Base-by-base conservation (phyloP, 2,329 filamentous ascomycete genomes). In the Ascochyta viciae-villosae region DNA sequence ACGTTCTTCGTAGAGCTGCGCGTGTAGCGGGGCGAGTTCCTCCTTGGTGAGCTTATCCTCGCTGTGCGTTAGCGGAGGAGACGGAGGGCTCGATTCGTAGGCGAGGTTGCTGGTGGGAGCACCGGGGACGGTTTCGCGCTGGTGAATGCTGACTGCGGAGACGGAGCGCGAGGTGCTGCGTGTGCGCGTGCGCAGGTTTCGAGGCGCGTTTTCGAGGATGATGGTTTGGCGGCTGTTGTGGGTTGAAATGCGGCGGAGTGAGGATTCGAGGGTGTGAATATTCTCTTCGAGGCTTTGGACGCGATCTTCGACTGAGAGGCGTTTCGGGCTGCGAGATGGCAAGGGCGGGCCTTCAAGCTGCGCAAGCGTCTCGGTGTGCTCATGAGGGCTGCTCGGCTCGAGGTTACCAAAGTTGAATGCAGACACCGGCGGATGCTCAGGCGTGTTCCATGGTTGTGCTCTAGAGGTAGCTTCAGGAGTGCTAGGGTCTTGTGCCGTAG, bases 321-420 rank as follows among this genome's bases (percentile, higher is more conserved):
- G 66, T 19, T 65, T 58, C 19, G 59, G 52, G 39, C 53, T 60
- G 15, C 53, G 61, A n/a, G 61, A 38, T 9, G 58, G 51, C 9
- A 39, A 35, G 33, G 61, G 46, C 10, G 56, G 53, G 6, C 67
- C 60, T 39, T 65, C 61, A 2, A 46, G 40, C 40, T 39, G 50
- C 12, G 60, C 38, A 37, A 34, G 23, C 1, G 50, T 47, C 50
- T 57, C 48, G 2, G 37, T 29, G 23, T 56, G 53, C 26, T 50
- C 47, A 7, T 27, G 41, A 15, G 50, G 41, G 62, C 60, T 44
- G 10, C 58, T 66, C 22, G 57, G 66, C 37, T 65, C 66, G 33
- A 76, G 55, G n/a, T 70, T 62, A 12, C 73, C 74, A 44, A 76
- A 76, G 55, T 76, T 72, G 66, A 76, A 75, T 2, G 72, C 66